A percentile compares a stretch with the other conserved stretches of the same genome.
Conservation (phyloP, 306 rosid species). For the Vicia villosa region DNA sequence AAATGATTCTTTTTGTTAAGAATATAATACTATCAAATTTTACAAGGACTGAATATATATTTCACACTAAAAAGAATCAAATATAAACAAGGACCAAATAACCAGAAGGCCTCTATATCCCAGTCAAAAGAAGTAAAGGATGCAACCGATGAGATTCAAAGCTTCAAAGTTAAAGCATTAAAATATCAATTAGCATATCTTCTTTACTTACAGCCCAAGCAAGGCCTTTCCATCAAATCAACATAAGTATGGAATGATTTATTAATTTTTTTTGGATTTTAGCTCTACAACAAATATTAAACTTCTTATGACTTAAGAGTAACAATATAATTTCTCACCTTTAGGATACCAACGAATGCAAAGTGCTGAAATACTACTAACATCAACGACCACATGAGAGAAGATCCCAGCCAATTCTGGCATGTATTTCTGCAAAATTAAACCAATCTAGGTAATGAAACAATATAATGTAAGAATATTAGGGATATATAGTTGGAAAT, state of each 20-base stretch:
- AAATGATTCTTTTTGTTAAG: background rate
- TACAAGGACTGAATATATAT: background rate
- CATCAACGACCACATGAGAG: conserved; percentile 94
- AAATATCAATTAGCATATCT: too few species aligned
- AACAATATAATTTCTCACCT: conserved; percentile 53
- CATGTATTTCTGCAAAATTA: conserved; percentile 82
- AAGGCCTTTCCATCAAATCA: too few species aligned
- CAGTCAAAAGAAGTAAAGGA: too few species aligned
- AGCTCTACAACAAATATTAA: background rate
- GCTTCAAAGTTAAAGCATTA: too few species aligned
- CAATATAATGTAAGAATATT: conserved; percentile 29
- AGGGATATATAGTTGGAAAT: conserved; percentile 10
- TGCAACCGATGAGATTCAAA: too few species aligned
- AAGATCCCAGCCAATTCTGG: conserved; percentile 88
- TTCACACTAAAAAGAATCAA: background rate
- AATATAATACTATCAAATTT: background rate
- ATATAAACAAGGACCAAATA: background rate
- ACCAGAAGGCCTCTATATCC: background rate
- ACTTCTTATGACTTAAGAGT: background rate
- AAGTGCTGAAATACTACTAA: conserved; percentile 85
- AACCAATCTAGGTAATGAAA: conserved; percentile 6
- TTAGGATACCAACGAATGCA: conserved; percentile 90
- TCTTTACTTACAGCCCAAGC: too few species aligned
- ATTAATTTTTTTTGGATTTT: too few species aligned
- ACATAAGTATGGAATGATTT: too few species aligned